Conservation (phyloP, 78 protist genomes). For the Protostelium mycophagum region DNA sequence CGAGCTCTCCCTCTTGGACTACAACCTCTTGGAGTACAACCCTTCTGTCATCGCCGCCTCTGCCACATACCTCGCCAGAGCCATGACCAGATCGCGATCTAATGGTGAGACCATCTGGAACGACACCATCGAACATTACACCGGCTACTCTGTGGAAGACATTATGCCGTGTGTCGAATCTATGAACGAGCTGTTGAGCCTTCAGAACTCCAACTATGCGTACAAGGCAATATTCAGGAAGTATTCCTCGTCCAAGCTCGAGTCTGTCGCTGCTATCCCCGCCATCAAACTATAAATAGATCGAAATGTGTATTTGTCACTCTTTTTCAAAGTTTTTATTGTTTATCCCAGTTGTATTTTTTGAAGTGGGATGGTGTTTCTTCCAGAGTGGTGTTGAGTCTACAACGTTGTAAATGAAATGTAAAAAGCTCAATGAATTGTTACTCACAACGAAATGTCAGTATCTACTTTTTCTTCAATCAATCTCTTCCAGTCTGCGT, state of each 20-base stretch:
- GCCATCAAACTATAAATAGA: too few relatives aligned
- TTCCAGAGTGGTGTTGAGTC: too few relatives aligned
- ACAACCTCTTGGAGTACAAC: slow-evolving; percentile 60
- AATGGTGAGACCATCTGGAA: slow-evolving; percentile 40
- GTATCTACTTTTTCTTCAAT: too few relatives aligned
- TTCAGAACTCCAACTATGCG: slow-evolving; percentile 15
- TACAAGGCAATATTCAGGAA: slow-evolving; percentile 51
- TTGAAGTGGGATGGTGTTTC: too few relatives aligned
- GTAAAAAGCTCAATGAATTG: too few relatives aligned
- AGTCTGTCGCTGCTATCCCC: slow-evolving; percentile 47
- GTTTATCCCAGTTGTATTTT: too few relatives aligned
- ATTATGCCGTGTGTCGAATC: slow-evolving; percentile 33
- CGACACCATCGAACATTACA: slow-evolving; percentile 60
- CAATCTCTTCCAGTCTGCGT: slow-evolving; percentile 58
- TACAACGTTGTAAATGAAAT: too few relatives aligned
- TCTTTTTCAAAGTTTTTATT: too few relatives aligned
- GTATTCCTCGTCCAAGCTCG: slow-evolving; percentile 28
- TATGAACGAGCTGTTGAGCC: slow-evolving; percentile 36
- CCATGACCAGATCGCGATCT: slow-evolving; percentile 12
- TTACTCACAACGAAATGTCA: too few relatives aligned
- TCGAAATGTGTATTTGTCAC: too few relatives aligned
- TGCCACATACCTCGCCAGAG: slow-evolving; percentile 77
- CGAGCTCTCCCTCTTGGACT: slow-evolving; percentile 80
- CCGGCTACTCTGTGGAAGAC: slow-evolving; percentile 53
- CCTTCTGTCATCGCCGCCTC: slow-evolving; percentile 90